Percentiles rank a stretch among this genome's conserved stretches.
phyloP scores from a whole-genome alignment of 441 rosid species.

The Populus tomentosa region DNA sequence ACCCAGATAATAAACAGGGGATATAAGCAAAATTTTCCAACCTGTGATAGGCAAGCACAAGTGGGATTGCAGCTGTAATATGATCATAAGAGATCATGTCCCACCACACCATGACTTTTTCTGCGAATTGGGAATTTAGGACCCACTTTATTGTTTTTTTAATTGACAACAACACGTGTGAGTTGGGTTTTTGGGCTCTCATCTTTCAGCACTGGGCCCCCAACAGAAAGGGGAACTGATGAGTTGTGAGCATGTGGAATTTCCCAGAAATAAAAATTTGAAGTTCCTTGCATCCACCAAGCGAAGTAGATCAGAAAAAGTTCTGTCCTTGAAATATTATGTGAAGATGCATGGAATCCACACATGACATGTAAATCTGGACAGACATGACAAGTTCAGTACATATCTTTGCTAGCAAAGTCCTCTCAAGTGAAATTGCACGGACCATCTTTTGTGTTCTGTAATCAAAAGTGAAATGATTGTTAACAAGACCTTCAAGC shows the following conservation, averaged over 20 bases:
- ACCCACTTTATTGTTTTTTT: constrained; percentile 9
- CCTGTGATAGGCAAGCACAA: constrained; percentile 24
- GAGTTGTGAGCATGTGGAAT: constrained; percentile 39
- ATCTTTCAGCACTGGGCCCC: constrained; percentile 13
- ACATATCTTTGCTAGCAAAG: neutral
- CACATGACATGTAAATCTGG: neutral
- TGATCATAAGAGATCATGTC: constrained; percentile 9
- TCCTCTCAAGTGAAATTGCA: neutral
- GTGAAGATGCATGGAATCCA: neutral
- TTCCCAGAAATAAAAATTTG: neutral
- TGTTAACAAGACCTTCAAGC: neutral
- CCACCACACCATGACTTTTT: constrained; percentile 11
- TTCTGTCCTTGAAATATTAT: neutral
- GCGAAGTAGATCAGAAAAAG: neutral
- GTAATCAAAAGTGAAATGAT: neutral
- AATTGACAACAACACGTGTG: constrained; percentile 39
- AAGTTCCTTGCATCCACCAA: neutral
- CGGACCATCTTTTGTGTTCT: neutral
- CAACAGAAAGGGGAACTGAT: constrained; percentile 11
- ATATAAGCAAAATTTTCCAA: constrained; percentile 5
- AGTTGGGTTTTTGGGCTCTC: constrained; percentile 15
- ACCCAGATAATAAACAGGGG: neutral
- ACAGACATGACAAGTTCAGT: neutral
- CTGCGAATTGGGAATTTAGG: neutral
- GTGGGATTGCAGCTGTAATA: constrained; percentile 35